A percentile compares a stretch with the other conserved stretches of the same genome.
These are phyloP conservation scores for Ophiostoma australiae DNA, from an alignment of 2,329 filamentous ascomycete species.

Conservation along the genomic window DNA sequence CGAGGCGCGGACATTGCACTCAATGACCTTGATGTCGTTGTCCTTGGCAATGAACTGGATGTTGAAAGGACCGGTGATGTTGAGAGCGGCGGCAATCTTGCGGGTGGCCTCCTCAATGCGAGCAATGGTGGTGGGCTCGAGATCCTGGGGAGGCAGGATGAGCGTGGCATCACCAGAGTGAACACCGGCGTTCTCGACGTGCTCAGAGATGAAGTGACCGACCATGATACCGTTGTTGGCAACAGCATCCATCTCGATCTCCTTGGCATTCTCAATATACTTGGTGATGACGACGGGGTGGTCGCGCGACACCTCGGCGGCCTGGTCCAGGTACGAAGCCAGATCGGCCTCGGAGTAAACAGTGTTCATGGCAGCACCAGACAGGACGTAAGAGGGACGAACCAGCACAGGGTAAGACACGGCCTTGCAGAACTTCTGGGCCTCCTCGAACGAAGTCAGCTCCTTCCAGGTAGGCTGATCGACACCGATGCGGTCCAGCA, in stretches of 20 bases:
- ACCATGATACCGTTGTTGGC: conserved; percentile 84
- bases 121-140: conserved; percentile 80
- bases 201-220: conserved; percentile 96
- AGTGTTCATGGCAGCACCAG: conserved; percentile 98
- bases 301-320: conserved; percentile 86
- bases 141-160: conserved; percentile 88
- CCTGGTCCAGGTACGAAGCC: conserved; percentile 81
- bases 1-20: conserved; percentile 95
- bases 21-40: conserved; percentile 99
- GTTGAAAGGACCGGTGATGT: conserved; percentile 95
- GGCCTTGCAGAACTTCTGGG: conserved; percentile 76
- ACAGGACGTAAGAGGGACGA: conserved; percentile 92
- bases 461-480: conserved; percentile 99
- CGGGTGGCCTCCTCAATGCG: conserved; percentile 91
- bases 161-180: conserved; percentile 97
- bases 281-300: conserved; percentile 98
- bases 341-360: conserved; percentile 95
- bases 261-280: conserved; percentile 98
- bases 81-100: conserved; percentile 90
- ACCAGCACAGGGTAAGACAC: conserved; percentile 93
- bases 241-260: conserved; percentile 99
- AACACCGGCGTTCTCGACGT: conserved; percentile 97
- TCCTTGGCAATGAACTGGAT: conserved; percentile 99
- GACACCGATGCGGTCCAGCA: conserved; percentile 90
- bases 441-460: conserved; percentile 89